phyloP scores from a whole-genome alignment of 2,329 filamentous ascomycete species.

The Ophiostoma angusticollis region DNA sequence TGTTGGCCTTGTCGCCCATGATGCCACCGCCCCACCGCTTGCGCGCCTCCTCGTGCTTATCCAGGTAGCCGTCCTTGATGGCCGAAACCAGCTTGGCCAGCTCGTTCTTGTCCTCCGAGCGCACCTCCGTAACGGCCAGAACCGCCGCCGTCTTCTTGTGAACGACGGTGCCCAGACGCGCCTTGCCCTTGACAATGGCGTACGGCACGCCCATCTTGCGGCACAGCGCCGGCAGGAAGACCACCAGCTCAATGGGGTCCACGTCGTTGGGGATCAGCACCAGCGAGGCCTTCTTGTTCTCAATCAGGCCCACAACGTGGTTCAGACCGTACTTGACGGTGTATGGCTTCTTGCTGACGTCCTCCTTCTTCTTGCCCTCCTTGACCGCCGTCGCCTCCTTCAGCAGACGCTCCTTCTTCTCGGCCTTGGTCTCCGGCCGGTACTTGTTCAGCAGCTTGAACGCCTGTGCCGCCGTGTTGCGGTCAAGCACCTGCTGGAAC shows the following conservation, averaged over 20 bases:
- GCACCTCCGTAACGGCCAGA: slow-evolving; percentile 89
- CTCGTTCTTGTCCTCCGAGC: slow-evolving; percentile 96
- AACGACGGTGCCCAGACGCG: slow-evolving; percentile 93
- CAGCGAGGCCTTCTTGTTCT: slow-evolving; percentile 99
- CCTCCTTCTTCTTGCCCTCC: slow-evolving; percentile 99
- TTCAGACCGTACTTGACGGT: slow-evolving; percentile 99
- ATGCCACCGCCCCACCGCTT: slow-evolving; percentile 99
- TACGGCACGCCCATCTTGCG: slow-evolving; percentile 99
- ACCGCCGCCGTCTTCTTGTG: slow-evolving; percentile 99
- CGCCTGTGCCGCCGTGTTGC: slow-evolving; percentile 89
- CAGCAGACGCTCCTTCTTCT: slow-evolving; percentile 99
- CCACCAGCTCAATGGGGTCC: slow-evolving; percentile 97
- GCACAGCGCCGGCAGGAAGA: slow-evolving; percentile 98
- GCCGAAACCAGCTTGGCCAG: slow-evolving; percentile 91
- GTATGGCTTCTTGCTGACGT: slow-evolving; percentile 99
- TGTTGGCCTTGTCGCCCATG: slow-evolving; percentile 91
- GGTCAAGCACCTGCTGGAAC: slow-evolving; percentile 95
- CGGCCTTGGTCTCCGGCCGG: slow-evolving; percentile 94
- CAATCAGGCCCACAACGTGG: slow-evolving; percentile 93
- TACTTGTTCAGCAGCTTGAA: slow-evolving; percentile 99
- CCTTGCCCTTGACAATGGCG: slow-evolving; percentile 99
- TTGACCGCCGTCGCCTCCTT: slow-evolving; percentile 96
- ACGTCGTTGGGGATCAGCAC: slow-evolving; percentile 99
- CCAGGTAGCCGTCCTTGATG: slow-evolving; percentile 95
- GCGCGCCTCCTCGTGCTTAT: slow-evolving; percentile 85